Conservation (phyloP, 257 asterid species). For the Solanum bulbocastanum region DNA sequence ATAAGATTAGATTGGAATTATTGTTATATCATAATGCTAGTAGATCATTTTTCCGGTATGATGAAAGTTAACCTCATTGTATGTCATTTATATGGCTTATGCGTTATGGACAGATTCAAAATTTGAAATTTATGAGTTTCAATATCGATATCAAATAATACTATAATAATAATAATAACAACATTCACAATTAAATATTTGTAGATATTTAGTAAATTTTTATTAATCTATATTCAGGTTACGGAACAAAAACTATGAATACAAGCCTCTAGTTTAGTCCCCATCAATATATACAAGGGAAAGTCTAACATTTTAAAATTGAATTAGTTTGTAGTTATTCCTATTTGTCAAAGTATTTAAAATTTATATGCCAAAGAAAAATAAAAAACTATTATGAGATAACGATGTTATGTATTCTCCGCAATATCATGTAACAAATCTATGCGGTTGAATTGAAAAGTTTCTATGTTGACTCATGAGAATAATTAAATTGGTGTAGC, state of each 20-base stretch:
- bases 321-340: not conserved
- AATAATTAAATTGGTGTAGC: not conserved
- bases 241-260: not conserved
- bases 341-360: no score
- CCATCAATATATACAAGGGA: not conserved
- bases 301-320: not conserved
- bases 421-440: not conserved
- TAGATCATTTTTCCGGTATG: not conserved
- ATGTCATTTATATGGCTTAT: not conserved
- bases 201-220: not conserved
- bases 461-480: not conserved
- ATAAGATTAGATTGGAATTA: not conserved
- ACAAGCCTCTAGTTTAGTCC: not conserved
- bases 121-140: not conserved
- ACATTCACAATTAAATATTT: not conserved
- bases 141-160: not conserved
- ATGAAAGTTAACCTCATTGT: not conserved
- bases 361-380: no score
- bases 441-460: not conserved
- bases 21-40: not conserved
- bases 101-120: not conserved
- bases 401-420: not conserved
- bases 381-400: not conserved
- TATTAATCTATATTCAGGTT: not conserved
- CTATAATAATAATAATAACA: no score